A percentile compares a stretch with the other conserved stretches of the same genome.
Evolutionary conservation across 140 eudicot species (phyloP).

Genomic region (Erigeron philadelphicus): DNA sequence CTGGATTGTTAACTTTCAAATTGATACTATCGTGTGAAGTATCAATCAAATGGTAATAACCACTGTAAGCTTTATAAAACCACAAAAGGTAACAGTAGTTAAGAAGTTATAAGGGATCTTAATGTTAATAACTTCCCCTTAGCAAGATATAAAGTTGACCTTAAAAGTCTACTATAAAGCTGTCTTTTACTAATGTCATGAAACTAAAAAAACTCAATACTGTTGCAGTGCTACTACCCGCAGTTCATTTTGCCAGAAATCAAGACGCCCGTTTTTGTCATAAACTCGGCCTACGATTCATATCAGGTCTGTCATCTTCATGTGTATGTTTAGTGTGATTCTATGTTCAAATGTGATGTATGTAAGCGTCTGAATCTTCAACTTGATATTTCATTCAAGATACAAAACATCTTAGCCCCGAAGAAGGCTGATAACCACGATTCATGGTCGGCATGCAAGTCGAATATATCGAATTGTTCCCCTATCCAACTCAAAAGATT

Average conservation of each 20-base stretch:
- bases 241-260: conserved; percentile 37
- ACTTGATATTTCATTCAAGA: conserved; percentile 27
- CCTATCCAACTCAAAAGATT: conserved; percentile 34
- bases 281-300: conserved; percentile 40
- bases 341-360: background rate
- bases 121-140: background rate
- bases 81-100: background rate
- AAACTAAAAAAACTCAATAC: conserved; percentile 6
- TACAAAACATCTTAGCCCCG: conserved; percentile 43
- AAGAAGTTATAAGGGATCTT: background rate
- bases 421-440: conserved; percentile 31
- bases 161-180: conserved; percentile 23
- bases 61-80: conserved; percentile 7
- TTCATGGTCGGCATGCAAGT: conserved; percentile 36
- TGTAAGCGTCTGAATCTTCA: background rate
- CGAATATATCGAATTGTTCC: conserved; percentile 33
- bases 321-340: conserved; percentile 13
- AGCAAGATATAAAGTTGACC: conserved; percentile 24
- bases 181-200: background rate
- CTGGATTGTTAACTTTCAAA: conserved; percentile 1
- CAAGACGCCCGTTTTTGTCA: conserved; percentile 38
- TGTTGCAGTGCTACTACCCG: conserved; percentile 39
- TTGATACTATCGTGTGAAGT: background rate
- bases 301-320: conserved; percentile 34
- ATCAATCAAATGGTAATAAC: background rate